phyloP scores from a whole-genome alignment of 129 eudicot genomes.

The Erigeron canadensis region DNA sequence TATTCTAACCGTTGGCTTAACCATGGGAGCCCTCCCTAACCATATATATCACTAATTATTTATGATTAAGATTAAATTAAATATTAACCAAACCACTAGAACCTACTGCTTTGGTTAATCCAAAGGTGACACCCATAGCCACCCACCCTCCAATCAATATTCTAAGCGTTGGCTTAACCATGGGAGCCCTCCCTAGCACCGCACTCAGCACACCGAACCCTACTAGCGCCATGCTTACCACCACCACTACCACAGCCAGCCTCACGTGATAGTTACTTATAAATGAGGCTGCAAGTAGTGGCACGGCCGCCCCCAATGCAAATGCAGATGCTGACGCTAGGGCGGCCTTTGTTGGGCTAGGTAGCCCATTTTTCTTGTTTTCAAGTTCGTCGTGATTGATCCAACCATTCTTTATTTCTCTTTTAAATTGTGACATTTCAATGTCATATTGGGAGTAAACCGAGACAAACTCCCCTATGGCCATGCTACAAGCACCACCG shows the following conservation, averaged over 20 bases:
- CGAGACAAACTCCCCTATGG: slow-evolving; percentile 68
- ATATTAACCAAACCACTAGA: slow-evolving; percentile 25
- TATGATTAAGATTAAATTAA: not conserved
- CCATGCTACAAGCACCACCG: slow-evolving; percentile 77
- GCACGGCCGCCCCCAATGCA: slow-evolving; percentile 56
- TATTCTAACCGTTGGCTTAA: not conserved
- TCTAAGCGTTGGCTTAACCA: slow-evolving; percentile 53
- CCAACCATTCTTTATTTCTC: slow-evolving; percentile 23
- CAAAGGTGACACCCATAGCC: slow-evolving; percentile 72
- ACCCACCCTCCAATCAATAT: slow-evolving; percentile 71
- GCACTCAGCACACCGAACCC: slow-evolving; percentile 69
- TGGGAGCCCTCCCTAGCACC: slow-evolving; percentile 49
- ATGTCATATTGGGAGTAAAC: slow-evolving; percentile 72
- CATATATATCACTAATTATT: not conserved
- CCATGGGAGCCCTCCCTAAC: not conserved
- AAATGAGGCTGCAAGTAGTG: slow-evolving; percentile 58
- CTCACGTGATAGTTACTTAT: slow-evolving; percentile 42
- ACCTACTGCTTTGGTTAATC: slow-evolving; percentile 58
- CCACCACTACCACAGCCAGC: slow-evolving; percentile 51
- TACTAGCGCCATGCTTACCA: slow-evolving; percentile 50
- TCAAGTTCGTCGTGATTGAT: slow-evolving; percentile 8
- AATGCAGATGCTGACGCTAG: slow-evolving; percentile 57
- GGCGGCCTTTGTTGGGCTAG: slow-evolving; percentile 66
- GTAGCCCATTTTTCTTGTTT: slow-evolving; percentile 40
- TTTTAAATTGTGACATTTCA: slow-evolving; percentile 58